These are phyloP conservation scores for Thelephora terrestris DNA, from an alignment of 1,284 basidiomycete genomes.

Conservation along the genomic window DNA sequence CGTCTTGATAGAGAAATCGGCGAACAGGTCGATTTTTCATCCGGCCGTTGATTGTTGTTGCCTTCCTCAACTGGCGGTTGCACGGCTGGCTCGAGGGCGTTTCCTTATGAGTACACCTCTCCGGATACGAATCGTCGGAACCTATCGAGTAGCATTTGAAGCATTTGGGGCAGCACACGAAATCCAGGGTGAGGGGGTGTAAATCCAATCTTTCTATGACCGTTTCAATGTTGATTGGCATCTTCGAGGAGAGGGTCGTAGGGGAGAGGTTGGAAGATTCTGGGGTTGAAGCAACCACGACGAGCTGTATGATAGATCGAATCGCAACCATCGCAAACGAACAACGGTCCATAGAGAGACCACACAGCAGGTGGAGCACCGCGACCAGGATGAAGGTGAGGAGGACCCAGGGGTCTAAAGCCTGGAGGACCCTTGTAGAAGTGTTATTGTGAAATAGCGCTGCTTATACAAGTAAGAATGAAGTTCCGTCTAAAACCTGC, in stretches of 20 bases:
- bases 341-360: neutral
- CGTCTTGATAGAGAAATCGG: constrained; percentile 12
- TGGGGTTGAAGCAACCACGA: neutral
- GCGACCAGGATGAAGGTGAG: neutral
- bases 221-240: neutral
- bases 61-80: neutral
- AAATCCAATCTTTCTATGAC: neutral
- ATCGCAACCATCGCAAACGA: neutral
- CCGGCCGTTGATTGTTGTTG: neutral
- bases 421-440: too few species aligned
- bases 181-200: neutral
- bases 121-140: neutral
- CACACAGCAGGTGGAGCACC: neutral
- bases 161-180: neutral
- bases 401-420: too few species aligned
- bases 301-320: neutral
- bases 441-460: too few species aligned
- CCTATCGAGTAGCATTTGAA: neutral
- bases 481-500: too few species aligned
- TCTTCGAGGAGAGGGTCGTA: neutral
- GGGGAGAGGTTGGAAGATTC: neutral
- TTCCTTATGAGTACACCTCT: neutral
- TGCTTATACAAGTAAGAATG: too few species aligned
- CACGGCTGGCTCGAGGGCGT: neutral
- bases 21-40: neutral